These are phyloP conservation scores for Pichia sp. DNA, from an alignment of 1,139 yeast species.

Conservation along the genomic window DNA sequence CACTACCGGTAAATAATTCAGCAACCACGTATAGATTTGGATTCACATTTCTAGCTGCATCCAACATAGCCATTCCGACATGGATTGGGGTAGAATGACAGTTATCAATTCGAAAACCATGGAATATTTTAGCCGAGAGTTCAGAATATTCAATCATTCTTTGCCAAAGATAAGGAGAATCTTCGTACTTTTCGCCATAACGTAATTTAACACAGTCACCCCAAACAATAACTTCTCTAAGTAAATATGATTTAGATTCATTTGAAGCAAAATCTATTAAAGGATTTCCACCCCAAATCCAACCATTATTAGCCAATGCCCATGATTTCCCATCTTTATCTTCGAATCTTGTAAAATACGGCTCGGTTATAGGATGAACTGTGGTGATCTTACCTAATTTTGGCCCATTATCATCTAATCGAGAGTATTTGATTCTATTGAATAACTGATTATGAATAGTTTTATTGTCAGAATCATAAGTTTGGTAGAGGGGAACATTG, in stretches of 20 bases:
- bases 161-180: conserved; percentile 85
- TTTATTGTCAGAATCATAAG: conserved; percentile 63
- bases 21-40: conserved; percentile 91
- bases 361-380: conserved; percentile 63
- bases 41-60: conserved; percentile 77
- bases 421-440: conserved; percentile 66
- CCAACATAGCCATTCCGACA: conserved; percentile 84
- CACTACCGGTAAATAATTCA: conserved; percentile 89
- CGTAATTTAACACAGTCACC: conserved; percentile 93
- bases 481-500: conserved; percentile 63
- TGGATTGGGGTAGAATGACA: conserved; percentile 95
- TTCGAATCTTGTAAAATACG: conserved; percentile 73
- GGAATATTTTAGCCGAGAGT: conserved; percentile 65
- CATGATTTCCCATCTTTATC: conserved; percentile 45
- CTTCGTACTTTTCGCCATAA: conserved; percentile 68
- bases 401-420: conserved; percentile 79
- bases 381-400: conserved; percentile 55
- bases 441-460: conserved; percentile 60
- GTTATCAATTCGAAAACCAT: conserved; percentile 90
- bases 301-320: conserved; percentile 90
- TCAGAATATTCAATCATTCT: conserved; percentile 77
- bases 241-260: conserved; percentile 68
- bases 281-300: conserved; percentile 99
- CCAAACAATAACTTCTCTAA: conserved; percentile 95
- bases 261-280: conserved; percentile 85